These are phyloP conservation scores for Andrographis paniculata DNA, from an alignment of 305 asterid species.

Conservation along the genomic window DNA sequence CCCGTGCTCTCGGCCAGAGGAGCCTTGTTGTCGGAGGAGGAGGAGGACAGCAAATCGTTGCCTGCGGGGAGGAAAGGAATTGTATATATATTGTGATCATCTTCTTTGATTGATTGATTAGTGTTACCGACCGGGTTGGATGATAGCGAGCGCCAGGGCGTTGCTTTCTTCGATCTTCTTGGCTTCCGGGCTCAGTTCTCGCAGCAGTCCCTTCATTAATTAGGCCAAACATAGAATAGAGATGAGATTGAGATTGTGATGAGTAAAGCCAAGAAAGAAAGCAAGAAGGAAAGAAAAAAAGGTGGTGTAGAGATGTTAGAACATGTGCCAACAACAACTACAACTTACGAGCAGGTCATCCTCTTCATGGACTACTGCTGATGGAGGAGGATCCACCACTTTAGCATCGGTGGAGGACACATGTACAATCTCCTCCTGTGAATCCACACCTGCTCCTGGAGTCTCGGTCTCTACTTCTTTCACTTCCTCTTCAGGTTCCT, in stretches of 20 bases:
- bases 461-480: slow-evolving; percentile 26
- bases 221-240: not conserved
- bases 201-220: slow-evolving; percentile 42
- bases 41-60: slow-evolving; percentile 22
- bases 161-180: slow-evolving; percentile 51
- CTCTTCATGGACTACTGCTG: slow-evolving; percentile 32
- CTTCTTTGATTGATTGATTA: not conserved
- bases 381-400: too few relatives aligned
- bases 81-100: not conserved
- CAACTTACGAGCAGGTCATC: slow-evolving; percentile 53
- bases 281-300: not conserved
- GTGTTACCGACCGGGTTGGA: slow-evolving; percentile 40
- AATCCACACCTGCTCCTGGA: slow-evolving; percentile 19
- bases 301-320: slow-evolving; percentile 6
- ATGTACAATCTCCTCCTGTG: slow-evolving; percentile 18
- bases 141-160: slow-evolving; percentile 73
- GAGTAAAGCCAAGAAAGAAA: not conserved
- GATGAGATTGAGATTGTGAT: not conserved
- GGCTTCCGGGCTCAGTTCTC: slow-evolving; percentile 40
- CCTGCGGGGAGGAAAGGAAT: slow-evolving; percentile 28
- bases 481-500: slow-evolving; percentile 25
- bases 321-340: too few relatives aligned
- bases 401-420: too few relatives aligned
- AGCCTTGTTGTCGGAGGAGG: slow-evolving; percentile 25
- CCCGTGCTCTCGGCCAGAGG: slow-evolving; percentile 47